These are phyloP conservation scores for Trichoderma hamatum DNA, from an alignment of 2,329 filamentous ascomycete genomes.

Conservation along the genomic window DNA sequence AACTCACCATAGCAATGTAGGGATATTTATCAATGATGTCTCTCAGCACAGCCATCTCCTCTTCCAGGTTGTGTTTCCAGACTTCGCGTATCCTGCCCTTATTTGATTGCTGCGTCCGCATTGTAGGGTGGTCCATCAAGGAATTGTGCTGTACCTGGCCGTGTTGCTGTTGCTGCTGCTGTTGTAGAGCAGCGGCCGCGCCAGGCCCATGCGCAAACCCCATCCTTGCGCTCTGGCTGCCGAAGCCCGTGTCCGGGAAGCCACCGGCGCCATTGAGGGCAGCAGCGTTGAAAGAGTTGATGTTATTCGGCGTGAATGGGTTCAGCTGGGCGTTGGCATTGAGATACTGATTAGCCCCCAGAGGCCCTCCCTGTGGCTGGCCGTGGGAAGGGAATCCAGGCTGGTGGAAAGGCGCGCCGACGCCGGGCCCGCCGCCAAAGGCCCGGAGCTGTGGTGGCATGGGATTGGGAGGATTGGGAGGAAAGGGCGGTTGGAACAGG, in stretches of 20 bases:
- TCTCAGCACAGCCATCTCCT: conserved; percentile 85
- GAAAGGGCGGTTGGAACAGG: neutral
- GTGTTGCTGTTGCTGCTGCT: conserved; percentile 60
- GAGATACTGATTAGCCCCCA: conserved; percentile 73
- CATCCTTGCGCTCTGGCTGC: conserved; percentile 84
- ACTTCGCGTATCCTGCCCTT: conserved; percentile 91
- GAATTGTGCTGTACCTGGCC: conserved; percentile 46
- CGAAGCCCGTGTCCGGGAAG: conserved; percentile 71
- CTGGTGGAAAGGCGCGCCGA: conserved; percentile 47
- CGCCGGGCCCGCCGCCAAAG: conserved; percentile 44
- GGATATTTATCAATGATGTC: conserved; percentile 87
- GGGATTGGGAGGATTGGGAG: conserved; percentile 28
- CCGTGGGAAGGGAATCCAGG: conserved; percentile 56
- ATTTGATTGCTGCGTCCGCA: conserved; percentile 60
- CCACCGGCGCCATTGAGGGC: conserved; percentile 60
- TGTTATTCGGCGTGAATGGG: conserved; percentile 63
- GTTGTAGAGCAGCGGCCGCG: conserved; percentile 59
- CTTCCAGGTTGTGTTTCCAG: conserved; percentile 87
- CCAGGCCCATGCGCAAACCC: conserved; percentile 69
- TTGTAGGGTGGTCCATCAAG: conserved; percentile 48
- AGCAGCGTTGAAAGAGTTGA: conserved; percentile 59
- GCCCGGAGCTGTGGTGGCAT: conserved; percentile 47
- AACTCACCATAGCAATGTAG: conserved; percentile 92
- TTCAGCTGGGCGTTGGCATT: conserved; percentile 69
- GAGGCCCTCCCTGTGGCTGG: conserved; percentile 54